These are phyloP conservation scores for Mallotus nudiflorus DNA, from an alignment of 345 rosid species.

Conservation along the genomic window DNA sequence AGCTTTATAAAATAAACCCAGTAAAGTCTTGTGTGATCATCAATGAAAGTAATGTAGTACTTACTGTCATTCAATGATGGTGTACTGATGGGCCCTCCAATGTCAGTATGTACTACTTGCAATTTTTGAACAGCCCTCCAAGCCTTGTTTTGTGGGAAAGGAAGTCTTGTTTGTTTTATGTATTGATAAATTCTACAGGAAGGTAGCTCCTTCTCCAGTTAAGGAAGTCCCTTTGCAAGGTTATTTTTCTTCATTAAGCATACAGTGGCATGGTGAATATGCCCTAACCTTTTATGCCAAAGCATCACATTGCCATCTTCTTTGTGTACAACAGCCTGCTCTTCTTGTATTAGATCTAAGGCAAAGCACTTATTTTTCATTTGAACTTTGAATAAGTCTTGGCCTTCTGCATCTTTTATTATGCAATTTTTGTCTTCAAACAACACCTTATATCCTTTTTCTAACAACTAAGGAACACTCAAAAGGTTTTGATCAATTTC, in stretches of 20 bases:
- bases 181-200: neutral
- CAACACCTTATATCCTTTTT: neutral
- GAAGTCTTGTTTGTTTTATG: neutral
- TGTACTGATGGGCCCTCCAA: neutral
- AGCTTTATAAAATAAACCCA: neutral
- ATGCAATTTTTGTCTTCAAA: neutral
- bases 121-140: neutral
- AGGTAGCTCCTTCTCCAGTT: neutral
- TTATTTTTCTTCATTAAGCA: neutral
- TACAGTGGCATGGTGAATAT: neutral
- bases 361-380: neutral
- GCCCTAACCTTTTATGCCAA: neutral
- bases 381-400: neutral
- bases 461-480: neutral
- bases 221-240: no score
- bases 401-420: neutral
- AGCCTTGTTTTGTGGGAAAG: neutral
- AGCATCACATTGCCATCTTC: neutral
- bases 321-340: neutral
- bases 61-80: neutral
- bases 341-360: neutral
- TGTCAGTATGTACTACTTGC: neutral
- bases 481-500: conserved; percentile 1
- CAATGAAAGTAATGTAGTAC: neutral
- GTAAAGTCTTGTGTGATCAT: neutral